Evolutionary conservation across 2,329 filamentous ascomycete genomes (phyloP).

Genomic region (Ambrosiella cleistominuta): DNA sequence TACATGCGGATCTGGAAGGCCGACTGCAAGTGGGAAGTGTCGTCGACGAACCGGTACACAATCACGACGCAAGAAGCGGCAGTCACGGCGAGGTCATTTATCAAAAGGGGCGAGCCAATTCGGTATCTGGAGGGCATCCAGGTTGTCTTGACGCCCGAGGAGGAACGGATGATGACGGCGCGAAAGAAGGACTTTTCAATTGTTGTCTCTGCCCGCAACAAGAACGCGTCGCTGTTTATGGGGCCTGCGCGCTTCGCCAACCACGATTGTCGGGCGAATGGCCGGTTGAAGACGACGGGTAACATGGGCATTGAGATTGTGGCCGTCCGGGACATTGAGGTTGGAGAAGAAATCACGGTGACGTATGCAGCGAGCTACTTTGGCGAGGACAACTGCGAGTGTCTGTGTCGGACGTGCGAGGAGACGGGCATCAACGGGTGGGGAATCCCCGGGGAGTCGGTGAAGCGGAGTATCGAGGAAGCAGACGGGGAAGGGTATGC

Average conservation of each 20-base stretch:
- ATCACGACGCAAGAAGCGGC: slow-evolving; percentile 79
- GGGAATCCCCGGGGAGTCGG: slow-evolving; percentile 35
- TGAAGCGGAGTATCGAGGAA: slow-evolving; percentile 35
- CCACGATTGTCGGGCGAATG: slow-evolving; percentile 90
- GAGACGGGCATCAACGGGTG: slow-evolving; percentile 61
- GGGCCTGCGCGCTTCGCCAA: slow-evolving; percentile 93
- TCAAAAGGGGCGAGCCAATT: slow-evolving; percentile 68
- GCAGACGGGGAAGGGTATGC: slow-evolving; percentile 34
- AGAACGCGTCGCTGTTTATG: slow-evolving; percentile 79
- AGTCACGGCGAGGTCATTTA: slow-evolving; percentile 61
- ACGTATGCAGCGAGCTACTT: slow-evolving; percentile 95
- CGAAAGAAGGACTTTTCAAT: slow-evolving; percentile 92
- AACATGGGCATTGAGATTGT: slow-evolving; percentile 82
- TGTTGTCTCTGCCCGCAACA: slow-evolving; percentile 82
- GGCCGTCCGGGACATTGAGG: slow-evolving; percentile 60
- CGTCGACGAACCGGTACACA: slow-evolving; percentile 83
- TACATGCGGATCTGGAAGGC: slow-evolving; percentile 88
- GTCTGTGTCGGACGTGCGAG: slow-evolving; percentile 80
- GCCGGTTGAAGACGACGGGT: slow-evolving; percentile 66
- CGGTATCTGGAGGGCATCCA: slow-evolving; percentile 85
- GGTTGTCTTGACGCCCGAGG: slow-evolving; percentile 79
- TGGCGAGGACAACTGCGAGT: slow-evolving; percentile 86
- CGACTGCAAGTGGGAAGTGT: slow-evolving; percentile 87
- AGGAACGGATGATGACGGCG: slow-evolving; percentile 64
- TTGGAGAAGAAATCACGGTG: slow-evolving; percentile 91